Conservation (phyloP, 257 asterid species). For the Solanum pinnatisectum region DNA sequence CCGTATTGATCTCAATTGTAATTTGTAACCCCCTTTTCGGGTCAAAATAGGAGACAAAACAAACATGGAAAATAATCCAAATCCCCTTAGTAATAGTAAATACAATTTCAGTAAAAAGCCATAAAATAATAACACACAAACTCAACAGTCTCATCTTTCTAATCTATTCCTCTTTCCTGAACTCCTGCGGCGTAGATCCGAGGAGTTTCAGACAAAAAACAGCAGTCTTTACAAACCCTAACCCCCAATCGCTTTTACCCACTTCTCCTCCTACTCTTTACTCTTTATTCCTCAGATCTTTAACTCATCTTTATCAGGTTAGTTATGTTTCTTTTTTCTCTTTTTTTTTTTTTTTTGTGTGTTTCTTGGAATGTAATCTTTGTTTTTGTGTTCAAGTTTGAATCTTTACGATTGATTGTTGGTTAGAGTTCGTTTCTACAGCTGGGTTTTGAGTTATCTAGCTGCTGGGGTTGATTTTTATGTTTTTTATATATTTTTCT, state of each 20-base stretch:
- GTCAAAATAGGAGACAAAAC: conserved; percentile 15
- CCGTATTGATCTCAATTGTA: neutral
- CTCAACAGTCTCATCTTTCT: neutral
- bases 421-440: neutral
- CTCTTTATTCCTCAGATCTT: conserved; percentile 8
- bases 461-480: neutral
- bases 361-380: neutral
- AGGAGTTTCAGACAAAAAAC: conserved; percentile 32
- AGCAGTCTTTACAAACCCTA: neutral
- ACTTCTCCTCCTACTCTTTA: neutral
- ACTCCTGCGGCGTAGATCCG: conserved; percentile 48
- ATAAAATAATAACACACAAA: neutral
- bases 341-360: too few species aligned
- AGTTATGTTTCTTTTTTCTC: neutral
- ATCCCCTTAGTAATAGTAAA: neutral
- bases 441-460: neutral
- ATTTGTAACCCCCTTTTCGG: neutral
- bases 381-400: neutral
- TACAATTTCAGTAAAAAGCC: neutral
- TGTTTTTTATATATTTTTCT: neutral
- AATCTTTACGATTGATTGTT: neutral
- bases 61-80: neutral
- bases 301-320: conserved; percentile 5
- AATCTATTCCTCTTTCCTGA: conserved; percentile 6
- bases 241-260: neutral